Conservation (phyloP, 495 filamentous ascomycete genomes). For the Penicillium subrubescens region DNA sequence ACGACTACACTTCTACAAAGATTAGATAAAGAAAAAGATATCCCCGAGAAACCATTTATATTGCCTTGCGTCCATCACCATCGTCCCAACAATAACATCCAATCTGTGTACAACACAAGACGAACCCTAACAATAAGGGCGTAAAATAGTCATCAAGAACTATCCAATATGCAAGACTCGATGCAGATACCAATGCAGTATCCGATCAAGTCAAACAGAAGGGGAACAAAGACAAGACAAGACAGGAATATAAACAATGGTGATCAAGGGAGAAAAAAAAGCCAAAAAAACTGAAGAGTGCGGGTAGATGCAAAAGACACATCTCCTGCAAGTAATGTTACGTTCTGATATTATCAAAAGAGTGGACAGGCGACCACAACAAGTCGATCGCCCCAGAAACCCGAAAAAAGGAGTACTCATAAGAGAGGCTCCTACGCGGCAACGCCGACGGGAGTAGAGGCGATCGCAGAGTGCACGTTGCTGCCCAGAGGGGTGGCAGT, state of each 20-base stretch:
- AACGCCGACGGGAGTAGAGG: slow-evolving; percentile 35
- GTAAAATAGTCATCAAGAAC: not conserved
- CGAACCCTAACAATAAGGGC: not conserved
- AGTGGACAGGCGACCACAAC: slow-evolving; percentile 3
- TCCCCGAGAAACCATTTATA: not conserved
- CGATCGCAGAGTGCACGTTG: slow-evolving; percentile 28
- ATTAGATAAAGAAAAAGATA: not conserved
- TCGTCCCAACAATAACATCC: not conserved
- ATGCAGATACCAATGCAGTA: not conserved
- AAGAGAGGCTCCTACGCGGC: slow-evolving; percentile 30
- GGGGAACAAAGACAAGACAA: not conserved
- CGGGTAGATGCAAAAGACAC: not conserved
- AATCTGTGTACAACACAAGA: slow-evolving; percentile 2
- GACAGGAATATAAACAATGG: not conserved
- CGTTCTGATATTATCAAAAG: slow-evolving; percentile 2
- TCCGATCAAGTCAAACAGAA: not conserved
- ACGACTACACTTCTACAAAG: not conserved
- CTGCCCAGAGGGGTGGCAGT: slow-evolving; percentile 30
- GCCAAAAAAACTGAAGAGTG: not conserved
- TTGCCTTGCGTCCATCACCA: not conserved
- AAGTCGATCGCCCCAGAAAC: slow-evolving; percentile 2
- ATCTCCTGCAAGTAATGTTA: slow-evolving; percentile 1
- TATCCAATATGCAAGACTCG: not conserved
- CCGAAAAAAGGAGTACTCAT: not conserved
- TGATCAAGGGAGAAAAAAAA: slow-evolving; percentile 1